Evolutionary conservation across 768 basidiomycete genomes (phyloP), one percentile per base, ranked within the genome.

Genomic region (Psilocybe azurescens): DNA sequence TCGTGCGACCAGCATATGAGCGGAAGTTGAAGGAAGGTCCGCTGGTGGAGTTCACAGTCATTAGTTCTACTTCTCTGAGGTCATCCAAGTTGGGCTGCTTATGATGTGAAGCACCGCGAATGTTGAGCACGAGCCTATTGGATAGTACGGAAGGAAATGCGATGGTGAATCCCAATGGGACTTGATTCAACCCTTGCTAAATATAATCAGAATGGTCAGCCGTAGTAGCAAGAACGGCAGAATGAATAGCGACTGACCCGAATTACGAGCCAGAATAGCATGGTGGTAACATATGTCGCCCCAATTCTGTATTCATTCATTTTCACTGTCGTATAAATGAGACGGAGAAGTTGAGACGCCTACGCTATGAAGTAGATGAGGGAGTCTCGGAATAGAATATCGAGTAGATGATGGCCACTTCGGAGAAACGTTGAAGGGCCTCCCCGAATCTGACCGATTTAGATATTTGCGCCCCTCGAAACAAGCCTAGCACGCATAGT

Each of bases 341-440:
- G 8, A 39, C 32, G 5, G 29, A 18, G 44, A 18, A 5, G 44
- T 16, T 11, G 5, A 16, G 30, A 29, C 16, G n/a, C 58, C 18
- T 53, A 59, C 58, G 50, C 49, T 13, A 59, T 10, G 38, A 52
- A 59, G n/a, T 59, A 59, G 5, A 59, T 44, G 5, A 59, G 16
- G 2, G 58, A 59, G 28, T 59, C 58, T 2, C 58, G 33, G 49
- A 59, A 52, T 3, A 59, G 49, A 38, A 59, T 29, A 36, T 41
- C 11, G n/a, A 59, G 2, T 1, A 59, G 11, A 1, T 24, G 48
- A 2, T 41, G 48, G 10, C 58, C 58, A 16, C 18, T 38, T 6
- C 24, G 24, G 20, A 49, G 32, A n/a, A 59, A 16, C n/a, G 14
- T 24, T 24, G 33, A 6, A 24, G 5, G 20, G 9, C 2, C 9